Evolutionary conservation across 2,329 filamentous ascomycete genomes (phyloP).

Genomic region (Phialemoniopsis sp.): DNA sequence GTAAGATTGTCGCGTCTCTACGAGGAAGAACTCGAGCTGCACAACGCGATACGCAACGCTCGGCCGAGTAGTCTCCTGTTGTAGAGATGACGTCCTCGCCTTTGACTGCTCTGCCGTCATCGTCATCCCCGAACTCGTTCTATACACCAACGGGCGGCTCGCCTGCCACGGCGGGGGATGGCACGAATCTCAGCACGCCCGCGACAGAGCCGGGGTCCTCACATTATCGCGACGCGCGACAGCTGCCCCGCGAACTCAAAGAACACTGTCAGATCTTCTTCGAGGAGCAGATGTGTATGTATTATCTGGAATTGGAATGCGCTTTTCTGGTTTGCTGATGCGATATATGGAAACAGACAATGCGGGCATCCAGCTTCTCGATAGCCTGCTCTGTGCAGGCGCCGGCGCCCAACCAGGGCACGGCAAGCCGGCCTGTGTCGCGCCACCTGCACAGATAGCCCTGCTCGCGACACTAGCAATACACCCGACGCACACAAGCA

Average conservation of each 20-base stretch:
- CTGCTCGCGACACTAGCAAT: constrained; percentile 78
- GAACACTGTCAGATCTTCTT: constrained; percentile 68
- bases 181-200: neutral
- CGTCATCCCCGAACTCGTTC: neutral
- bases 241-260: constrained; percentile 59
- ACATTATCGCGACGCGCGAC: constrained; percentile 48
- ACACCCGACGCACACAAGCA: constrained; percentile 75
- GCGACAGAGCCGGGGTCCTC: constrained; percentile 1
- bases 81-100: neutral
- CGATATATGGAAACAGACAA: no score
- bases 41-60: no score
- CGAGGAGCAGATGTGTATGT: constrained; percentile 60
- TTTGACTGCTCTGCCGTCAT: neutral
- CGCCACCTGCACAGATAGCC: constrained; percentile 69
- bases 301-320: constrained; percentile 9
- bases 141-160: neutral
- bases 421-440: constrained; percentile 51
- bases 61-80: no score
- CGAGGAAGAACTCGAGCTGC: no score
- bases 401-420: constrained; percentile 16
- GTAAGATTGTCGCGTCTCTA: no score
- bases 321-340: neutral
- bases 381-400: constrained; percentile 56
- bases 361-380: constrained; percentile 60
- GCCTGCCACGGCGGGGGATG: neutral